Evolutionary conservation across 108 stramenopile genomes (phyloP).

Genomic region (Craspedostauros australis): DNA sequence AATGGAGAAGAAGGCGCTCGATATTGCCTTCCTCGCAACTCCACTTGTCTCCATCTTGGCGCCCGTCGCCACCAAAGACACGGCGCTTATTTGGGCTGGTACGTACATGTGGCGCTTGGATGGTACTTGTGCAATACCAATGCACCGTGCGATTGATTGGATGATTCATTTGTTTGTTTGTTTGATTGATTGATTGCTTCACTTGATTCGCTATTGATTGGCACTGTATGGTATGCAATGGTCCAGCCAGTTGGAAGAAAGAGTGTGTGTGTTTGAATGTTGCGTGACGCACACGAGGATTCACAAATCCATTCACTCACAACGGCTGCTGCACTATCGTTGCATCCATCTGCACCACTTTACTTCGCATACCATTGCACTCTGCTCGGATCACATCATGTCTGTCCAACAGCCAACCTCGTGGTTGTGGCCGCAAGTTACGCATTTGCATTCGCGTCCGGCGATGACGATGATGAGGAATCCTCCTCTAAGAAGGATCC

Average conservation of each 20-base stretch:
- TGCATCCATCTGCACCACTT: neutral
- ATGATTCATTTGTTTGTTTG: too few species aligned
- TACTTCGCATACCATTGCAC: neutral
- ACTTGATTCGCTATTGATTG: neutral
- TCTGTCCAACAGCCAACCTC: slow-evolving; percentile 56
- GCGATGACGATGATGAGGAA: slow-evolving; percentile 30
- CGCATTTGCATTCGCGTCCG: slow-evolving; percentile 49
- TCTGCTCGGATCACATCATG: neutral
- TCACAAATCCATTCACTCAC: too few species aligned
- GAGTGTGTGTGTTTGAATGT: too few species aligned
- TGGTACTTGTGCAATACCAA: too few species aligned
- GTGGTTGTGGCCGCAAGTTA: slow-evolving; percentile 65
- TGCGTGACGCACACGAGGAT: too few species aligned
- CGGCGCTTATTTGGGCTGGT: slow-evolving; percentile 74
- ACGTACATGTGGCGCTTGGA: too few species aligned
- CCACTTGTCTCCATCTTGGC: slow-evolving; percentile 78
- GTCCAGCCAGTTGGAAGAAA: too few species aligned
- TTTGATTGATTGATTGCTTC: too few species aligned
- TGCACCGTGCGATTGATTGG: too few species aligned
- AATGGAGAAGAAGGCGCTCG: slow-evolving; percentile 89
- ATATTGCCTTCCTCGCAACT: slow-evolving; percentile 91
- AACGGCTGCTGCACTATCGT: neutral
- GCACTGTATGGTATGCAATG: neutral
- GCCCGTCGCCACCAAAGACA: slow-evolving; percentile 89
- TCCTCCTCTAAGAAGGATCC: slow-evolving; percentile 38